Conservation (phyloP, 2,329 filamentous ascomycete species). For the Monosporascus cannonballus region DNA sequence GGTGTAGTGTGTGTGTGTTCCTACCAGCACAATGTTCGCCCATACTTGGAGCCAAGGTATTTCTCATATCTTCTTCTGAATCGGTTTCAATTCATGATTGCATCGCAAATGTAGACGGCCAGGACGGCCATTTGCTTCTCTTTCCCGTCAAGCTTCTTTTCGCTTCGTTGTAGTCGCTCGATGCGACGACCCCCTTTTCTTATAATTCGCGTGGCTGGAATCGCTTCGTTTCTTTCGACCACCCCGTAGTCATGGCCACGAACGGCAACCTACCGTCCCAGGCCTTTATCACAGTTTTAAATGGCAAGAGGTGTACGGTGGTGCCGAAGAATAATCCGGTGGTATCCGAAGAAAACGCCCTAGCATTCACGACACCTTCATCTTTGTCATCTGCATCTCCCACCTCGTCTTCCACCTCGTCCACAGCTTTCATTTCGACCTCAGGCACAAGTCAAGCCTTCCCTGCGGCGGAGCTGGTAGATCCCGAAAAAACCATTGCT, state of each 20-base stretch:
- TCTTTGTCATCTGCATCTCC: constrained; percentile 7
- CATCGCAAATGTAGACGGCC: constrained; percentile 32
- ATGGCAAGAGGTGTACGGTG: constrained; percentile 48
- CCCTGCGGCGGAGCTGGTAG: constrained; percentile 4
- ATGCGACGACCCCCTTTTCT: constrained; percentile 13
- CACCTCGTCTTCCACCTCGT: background rate
- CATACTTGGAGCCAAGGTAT: too few species aligned
- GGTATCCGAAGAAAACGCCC: constrained; percentile 9
- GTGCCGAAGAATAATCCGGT: constrained; percentile 33
- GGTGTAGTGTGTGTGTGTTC: constrained; percentile 7
- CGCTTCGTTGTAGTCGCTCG: constrained; percentile 22
- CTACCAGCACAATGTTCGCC: background rate
- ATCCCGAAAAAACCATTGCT: constrained; percentile 3
- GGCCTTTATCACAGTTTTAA: constrained; percentile 43
- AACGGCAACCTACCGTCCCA: constrained; percentile 37
- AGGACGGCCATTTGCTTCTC: constrained; percentile 28
- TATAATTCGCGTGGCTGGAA: constrained; percentile 33
- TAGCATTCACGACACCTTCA: constrained; percentile 9
- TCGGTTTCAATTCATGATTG: constrained; percentile 30
- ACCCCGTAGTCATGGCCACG: constrained; percentile 33
- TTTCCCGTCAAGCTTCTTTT: constrained; percentile 23
- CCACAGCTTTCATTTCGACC: background rate
- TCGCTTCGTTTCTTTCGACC: constrained; percentile 28
- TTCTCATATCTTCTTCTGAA: constrained; percentile 14
- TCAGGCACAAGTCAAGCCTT: constrained; percentile 5